These are phyloP conservation scores for Stramenopiles sp. DNA, from an alignment of 352 stramenopile species.

Conservation along the genomic window DNA sequence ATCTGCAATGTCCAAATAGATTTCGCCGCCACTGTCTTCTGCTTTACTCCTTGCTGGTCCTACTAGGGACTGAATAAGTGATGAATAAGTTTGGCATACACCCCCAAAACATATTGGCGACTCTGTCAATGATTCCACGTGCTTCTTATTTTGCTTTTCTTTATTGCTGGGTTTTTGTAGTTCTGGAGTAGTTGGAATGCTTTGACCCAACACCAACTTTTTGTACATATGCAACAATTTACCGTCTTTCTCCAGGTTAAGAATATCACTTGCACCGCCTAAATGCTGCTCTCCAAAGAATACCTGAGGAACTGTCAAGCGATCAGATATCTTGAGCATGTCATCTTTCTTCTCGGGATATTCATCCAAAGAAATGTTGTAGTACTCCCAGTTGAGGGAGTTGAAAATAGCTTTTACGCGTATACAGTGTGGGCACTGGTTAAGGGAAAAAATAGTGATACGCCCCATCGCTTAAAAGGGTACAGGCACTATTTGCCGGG, in stretches of 20 bases:
- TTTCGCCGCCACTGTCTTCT: too few species aligned
- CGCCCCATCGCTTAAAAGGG: too few species aligned
- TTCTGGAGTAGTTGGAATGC: too few species aligned
- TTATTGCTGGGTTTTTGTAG: not conserved
- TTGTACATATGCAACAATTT: not conserved
- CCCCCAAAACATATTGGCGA: not conserved
- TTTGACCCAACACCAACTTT: too few species aligned
- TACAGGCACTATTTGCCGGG: too few species aligned
- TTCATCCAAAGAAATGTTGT: conserved; percentile 16
- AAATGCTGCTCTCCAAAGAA: conserved; percentile 33
- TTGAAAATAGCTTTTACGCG: conserved; percentile 17
- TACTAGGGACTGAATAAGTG: not conserved
- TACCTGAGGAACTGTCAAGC: conserved; percentile 30
- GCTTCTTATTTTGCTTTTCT: not conserved
- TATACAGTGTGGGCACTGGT: conserved; percentile 16
- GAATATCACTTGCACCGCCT: conserved; percentile 28
- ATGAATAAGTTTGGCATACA: not conserved
- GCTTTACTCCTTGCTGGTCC: too few species aligned
- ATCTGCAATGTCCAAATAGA: too few species aligned
- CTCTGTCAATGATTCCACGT: conserved; percentile 13
- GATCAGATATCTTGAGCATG: conserved; percentile 12
- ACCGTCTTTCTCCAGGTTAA: conserved; percentile 11
- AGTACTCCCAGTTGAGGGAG: not conserved
- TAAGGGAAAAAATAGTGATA: conserved; percentile 19
- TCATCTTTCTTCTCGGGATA: conserved; percentile 15